Evolutionary conservation across 2,329 filamentous ascomycete species (phyloP).

Genomic region (Sordariomycetes sp.): DNA sequence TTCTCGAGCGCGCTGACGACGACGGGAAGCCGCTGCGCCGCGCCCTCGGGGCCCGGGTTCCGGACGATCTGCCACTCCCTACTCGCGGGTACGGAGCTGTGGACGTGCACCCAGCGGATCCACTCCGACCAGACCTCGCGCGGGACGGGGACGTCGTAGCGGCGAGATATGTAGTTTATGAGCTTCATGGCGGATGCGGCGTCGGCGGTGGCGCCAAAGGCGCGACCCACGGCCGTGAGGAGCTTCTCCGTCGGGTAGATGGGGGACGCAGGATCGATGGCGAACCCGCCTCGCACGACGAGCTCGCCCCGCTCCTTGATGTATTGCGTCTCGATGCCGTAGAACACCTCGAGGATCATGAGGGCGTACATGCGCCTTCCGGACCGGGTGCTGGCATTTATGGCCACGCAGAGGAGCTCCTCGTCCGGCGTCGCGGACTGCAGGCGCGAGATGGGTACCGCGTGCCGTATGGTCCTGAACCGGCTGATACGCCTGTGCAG

Average conservation of each 20-base stretch:
- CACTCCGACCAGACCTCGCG: constrained; percentile 50
- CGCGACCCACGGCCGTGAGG: constrained; percentile 53
- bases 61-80: constrained; percentile 21
- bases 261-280: neutral
- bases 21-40: constrained; percentile 26
- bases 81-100: constrained; percentile 23
- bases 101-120: constrained; percentile 52
- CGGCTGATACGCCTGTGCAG: neutral
- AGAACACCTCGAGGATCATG: neutral
- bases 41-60: constrained; percentile 19
- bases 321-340: neutral
- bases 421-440: neutral
- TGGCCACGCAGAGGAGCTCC: neutral
- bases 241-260: constrained; percentile 29
- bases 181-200: constrained; percentile 43
- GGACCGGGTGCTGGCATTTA: neutral
- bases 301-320: neutral
- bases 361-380: neutral
- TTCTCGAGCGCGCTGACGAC: constrained; percentile 48
- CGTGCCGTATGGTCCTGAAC: neutral
- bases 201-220: constrained; percentile 53
- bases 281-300: neutral
- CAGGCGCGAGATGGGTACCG: neutral
- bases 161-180: constrained; percentile 47
- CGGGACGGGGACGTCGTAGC: constrained; percentile 45